Base-by-base conservation (phyloP, 345 rosid genomes). In the Trapa bicornis region DNA sequence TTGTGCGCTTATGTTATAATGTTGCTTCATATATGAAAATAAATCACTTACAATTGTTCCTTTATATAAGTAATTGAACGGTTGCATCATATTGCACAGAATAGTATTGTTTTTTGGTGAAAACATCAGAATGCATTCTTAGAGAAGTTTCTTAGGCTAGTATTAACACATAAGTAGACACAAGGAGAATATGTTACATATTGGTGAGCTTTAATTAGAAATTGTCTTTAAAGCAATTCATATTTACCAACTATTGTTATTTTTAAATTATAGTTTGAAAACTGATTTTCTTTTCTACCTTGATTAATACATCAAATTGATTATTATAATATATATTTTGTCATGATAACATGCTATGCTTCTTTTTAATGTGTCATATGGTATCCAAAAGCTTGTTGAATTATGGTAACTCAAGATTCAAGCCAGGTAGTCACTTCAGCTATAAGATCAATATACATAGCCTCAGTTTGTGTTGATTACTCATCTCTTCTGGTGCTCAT, bases 1-100 rank as follows among this genome's bases (percentile, higher is more conserved):
- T 38, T 64, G 36, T 62, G 53, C 68, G 47, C 61, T 68, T 15
- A 17, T 6, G 39, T 39, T 57, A 50, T 67, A 48, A 61, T 39
- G 52, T 53, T 48, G 37, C n/a, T 65, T 37, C 48, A 65, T 53
- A 48, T n/a, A 3, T 64, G 67, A 65, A 17, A 29, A 42, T 36
- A 50, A 38, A 17, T 39, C 57, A 29, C 10, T 57, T 8, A 16
- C 36, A 12, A 0, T 1, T 57, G 37, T 57, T 32, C 15, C 4
- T 57, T 10, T 57, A 29, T 57, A 6, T 29, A 12, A 11, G 22
- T 2, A 56, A 56, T 22, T 56, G 22, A 2, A 16, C 5, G 2
- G 60, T 5, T n/a, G 60, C 33, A 2, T 5, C 17, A 50, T 7
- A 29, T 54, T 54, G 62, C 62, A 57, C n/a, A 6, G 37, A 33